Percentiles rank a stretch among this genome's conserved stretches.
These are phyloP conservation scores for Aspergillus sp. DNA, from an alignment of 2,329 filamentous ascomycete species.

Conservation along the genomic window DNA sequence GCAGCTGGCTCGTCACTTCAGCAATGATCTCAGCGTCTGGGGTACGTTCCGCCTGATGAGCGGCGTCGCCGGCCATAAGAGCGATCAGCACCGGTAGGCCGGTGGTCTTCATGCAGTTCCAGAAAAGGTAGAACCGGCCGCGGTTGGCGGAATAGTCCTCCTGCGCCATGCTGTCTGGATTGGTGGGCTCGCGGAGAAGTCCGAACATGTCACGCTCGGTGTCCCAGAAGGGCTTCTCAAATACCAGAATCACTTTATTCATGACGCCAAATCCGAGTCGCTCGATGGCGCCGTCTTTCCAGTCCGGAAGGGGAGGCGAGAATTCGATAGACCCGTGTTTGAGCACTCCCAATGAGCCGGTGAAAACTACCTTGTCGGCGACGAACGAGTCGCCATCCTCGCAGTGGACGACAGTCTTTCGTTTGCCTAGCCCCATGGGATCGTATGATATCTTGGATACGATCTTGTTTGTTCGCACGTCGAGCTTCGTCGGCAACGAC, in stretches of 20 bases:
- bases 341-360: conserved; percentile 84
- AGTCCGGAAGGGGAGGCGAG: conserved; percentile 81
- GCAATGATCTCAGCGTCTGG: conserved; percentile 72
- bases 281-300: conserved; percentile 77
- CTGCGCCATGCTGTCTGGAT: conserved; percentile 70
- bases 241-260: conserved; percentile 93
- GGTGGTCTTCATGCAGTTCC: conserved; percentile 88
- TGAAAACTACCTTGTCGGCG: conserved; percentile 89
- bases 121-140: conserved; percentile 97
- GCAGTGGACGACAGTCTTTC: conserved; percentile 65
- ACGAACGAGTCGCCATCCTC: conserved; percentile 73
- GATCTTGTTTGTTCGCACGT: conserved; percentile 70
- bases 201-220: conserved; percentile 88
- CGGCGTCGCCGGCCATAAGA: conserved; percentile 93
- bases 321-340: conserved; percentile 81
- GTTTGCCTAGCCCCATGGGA: conserved; percentile 38
- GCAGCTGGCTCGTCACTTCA: conserved; percentile 77
- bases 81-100: conserved; percentile 86
- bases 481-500: conserved; percentile 71
- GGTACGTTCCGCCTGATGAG: conserved; percentile 78
- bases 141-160: conserved; percentile 74
- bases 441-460: conserved; percentile 72
- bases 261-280: conserved; percentile 89
- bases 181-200: conserved; percentile 72
- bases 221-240: conserved; percentile 89